A percentile compares a stretch with the other conserved stretches of the same genome.
Conservation (phyloP, 768 basidiomycete genomes). For the Omphalotus guepiniiformis region DNA sequence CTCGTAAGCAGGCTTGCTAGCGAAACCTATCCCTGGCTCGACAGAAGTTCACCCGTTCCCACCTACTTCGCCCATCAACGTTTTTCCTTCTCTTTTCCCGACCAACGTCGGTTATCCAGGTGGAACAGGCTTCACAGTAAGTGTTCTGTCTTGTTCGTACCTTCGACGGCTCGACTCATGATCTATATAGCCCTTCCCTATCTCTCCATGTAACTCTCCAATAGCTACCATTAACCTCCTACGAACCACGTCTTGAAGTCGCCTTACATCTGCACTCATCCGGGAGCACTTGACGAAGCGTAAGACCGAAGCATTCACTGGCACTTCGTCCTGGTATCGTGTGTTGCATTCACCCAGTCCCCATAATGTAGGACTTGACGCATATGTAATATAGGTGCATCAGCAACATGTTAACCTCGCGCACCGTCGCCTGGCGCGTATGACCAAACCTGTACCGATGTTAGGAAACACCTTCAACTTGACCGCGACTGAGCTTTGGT, state of each 20-base stretch:
- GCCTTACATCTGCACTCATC: too few species aligned
- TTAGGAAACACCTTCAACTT: too few species aligned
- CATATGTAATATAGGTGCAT: slow-evolving; percentile 37
- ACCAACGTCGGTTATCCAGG: slow-evolving; percentile 75
- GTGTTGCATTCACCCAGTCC: slow-evolving; percentile 16
- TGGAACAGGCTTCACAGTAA: too few species aligned
- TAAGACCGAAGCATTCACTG: slow-evolving; percentile 24
- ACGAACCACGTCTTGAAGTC: too few species aligned
- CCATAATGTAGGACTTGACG: not conserved
- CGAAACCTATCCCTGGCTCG: slow-evolving; percentile 69
- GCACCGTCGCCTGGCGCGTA: slow-evolving; percentile 59
- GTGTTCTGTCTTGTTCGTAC: too few species aligned
- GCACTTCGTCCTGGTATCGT: slow-evolving; percentile 35
- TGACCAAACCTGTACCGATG: too few species aligned
- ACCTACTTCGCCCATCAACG: slow-evolving; percentile 70
- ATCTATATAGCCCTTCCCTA: too few species aligned
- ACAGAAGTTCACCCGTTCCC: slow-evolving; percentile 68
- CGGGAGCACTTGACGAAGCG: slow-evolving; percentile 41
- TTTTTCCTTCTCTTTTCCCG: slow-evolving; percentile 69
- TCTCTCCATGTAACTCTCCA: too few species aligned
- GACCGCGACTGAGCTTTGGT: too few species aligned
- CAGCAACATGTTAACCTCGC: slow-evolving; percentile 72
- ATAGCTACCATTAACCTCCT: too few species aligned
- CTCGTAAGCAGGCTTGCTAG: slow-evolving; percentile 40
- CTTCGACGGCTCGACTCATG: too few species aligned